Base-by-base conservation (phyloP, 2,329 filamentous ascomycete genomes). In the Pseudopithomyces maydicus region DNA sequence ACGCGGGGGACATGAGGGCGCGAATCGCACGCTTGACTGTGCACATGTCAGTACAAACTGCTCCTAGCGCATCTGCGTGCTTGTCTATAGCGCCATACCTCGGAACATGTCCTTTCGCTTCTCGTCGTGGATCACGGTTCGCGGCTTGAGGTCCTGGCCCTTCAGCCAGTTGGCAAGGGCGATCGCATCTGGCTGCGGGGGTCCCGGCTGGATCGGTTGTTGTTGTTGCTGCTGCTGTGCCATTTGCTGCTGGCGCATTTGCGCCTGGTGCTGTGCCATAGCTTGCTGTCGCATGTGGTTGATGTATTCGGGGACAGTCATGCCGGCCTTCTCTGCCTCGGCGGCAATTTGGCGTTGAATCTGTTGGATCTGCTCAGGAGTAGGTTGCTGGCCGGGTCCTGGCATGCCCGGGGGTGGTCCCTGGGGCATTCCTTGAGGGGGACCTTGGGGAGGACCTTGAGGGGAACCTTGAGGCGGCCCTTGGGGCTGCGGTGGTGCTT, bases 51-150 rank as follows among this genome's bases (percentile, higher is more conserved):
- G 35, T 15, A 5, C 26, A 8, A n/a, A 8, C 44, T 15, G 17
- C n/a, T n/a, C 15, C 11, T 23, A 19, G 39, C n/a, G 23, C 15
- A 32, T 22, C 33, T 36, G 10, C 20, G 26, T n/a, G 7, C 11
- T 20, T 11, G 6, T 7, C 5, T 17, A 4, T 23, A 1, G 26
- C 23, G 1, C 11, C 59, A 73, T 81, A 94, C 92, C 92, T 84
- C 89, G 90, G 79, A 99, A 98, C 91, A 99, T 96, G 65, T 99
- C 94, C 80, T 97, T 98, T 70, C 95, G 87, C 83, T 97, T 93
- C 69, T 95, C 95, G 65, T 97, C 93, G 64, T 98, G 85, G 63
- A 99, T 96, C 75, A 91, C 94, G 17, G 93, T 97, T 62, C 95
- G 85, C 17, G 86, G 84, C 84, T 99, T 99, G 63, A 99, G 80